Evolutionary conservation across 2,329 filamentous ascomycete genomes (phyloP).

Genomic region (Mycosphaerella arachidis): DNA sequence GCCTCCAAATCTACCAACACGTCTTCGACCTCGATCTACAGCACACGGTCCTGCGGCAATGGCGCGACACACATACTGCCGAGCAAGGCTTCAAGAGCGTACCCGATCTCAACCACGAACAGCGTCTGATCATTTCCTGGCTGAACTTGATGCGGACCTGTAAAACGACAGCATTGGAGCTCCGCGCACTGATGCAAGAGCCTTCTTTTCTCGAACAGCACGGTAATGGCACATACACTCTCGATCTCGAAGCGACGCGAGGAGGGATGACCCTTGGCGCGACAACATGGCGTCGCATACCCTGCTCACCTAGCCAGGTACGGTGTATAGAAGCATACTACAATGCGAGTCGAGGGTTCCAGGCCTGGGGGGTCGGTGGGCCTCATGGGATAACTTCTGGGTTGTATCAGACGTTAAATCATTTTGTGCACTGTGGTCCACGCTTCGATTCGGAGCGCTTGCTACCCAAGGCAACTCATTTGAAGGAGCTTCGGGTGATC

Average conservation of each 20-base stretch:
- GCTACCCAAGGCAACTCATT: constrained; percentile 9
- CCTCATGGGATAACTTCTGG: constrained; percentile 14
- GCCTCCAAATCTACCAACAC: constrained; percentile 16
- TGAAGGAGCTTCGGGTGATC: constrained; percentile 15
- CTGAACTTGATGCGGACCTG: constrained; percentile 18
- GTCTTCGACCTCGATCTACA: constrained; percentile 14
- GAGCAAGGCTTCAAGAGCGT: constrained; percentile 40
- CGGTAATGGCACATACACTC: constrained; percentile 9
- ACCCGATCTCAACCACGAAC: constrained; percentile 8
- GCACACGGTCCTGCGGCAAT: constrained; percentile 6
- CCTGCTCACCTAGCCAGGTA: constrained; percentile 16
- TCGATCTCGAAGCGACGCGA: constrained; percentile 14
- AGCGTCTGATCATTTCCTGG: constrained; percentile 17
- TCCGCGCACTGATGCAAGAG: constrained; percentile 11
- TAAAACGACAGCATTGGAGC: constrained; percentile 13
- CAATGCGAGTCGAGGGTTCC: constrained; percentile 11
- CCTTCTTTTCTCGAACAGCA: constrained; percentile 4
- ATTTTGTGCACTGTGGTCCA: constrained; percentile 21
- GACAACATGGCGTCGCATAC: constrained; percentile 16
- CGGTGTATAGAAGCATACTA: constrained; percentile 12
- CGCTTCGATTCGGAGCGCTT: constrained; percentile 8
- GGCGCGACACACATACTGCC: constrained; percentile 10
- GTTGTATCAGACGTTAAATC: constrained; percentile 21
- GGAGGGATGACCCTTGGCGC: constrained; percentile 9
- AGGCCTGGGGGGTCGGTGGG: constrained; percentile 16